These are phyloP conservation scores for Bacterosira constricta DNA, from an alignment of 108 stramenopile species.

Conservation along the genomic window DNA sequence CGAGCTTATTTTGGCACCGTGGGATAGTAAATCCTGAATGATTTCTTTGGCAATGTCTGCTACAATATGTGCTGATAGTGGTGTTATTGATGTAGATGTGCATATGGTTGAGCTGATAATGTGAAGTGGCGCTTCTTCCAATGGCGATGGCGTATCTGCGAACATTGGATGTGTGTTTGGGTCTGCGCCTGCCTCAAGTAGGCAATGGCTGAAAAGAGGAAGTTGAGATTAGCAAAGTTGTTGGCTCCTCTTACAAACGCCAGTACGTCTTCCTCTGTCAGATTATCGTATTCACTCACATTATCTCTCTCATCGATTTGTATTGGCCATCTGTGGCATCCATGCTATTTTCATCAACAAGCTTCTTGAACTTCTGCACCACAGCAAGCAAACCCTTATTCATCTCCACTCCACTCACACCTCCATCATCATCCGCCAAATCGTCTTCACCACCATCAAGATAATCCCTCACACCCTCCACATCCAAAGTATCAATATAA, in stretches of 20 bases:
- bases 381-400: conserved; percentile 12
- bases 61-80: neutral
- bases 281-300: conserved; percentile 16
- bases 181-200: conserved; percentile 20
- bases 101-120: conserved; percentile 7
- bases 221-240: neutral
- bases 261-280: too few relatives aligned
- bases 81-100: neutral
- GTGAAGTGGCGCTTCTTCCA: conserved; percentile 15
- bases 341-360: conserved; percentile 1
- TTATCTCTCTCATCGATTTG: conserved; percentile 9
- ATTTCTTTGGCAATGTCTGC: conserved; percentile 2
- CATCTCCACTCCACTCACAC: neutral
- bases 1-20: conserved; percentile 17
- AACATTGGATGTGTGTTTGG: neutral
- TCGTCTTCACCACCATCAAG: too few relatives aligned
- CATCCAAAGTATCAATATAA: neutral
- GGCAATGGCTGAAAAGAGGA: conserved; percentile 8
- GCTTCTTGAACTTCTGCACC: conserved; percentile 7
- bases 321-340: neutral
- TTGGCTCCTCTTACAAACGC: neutral
- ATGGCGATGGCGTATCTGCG: neutral
- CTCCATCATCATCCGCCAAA: neutral
- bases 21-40: conserved; percentile 9
- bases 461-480: neutral